A percentile compares a stretch with the other conserved stretches of the same genome.
Conservation (phyloP, 805 yeast species). For the Zygosaccharomyces bailii region DNA sequence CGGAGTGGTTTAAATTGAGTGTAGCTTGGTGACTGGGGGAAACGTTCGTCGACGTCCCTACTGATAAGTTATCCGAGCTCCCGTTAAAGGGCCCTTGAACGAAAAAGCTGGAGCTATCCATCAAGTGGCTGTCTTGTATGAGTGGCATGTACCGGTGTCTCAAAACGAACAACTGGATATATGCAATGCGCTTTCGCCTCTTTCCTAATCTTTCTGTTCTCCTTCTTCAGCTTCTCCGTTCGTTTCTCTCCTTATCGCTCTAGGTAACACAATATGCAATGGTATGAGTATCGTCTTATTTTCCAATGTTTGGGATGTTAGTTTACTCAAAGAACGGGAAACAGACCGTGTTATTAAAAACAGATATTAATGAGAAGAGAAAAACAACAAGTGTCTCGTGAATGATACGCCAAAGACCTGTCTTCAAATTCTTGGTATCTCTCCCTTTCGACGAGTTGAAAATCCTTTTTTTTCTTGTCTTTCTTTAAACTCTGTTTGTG, state of each 20-base stretch:
- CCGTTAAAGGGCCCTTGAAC: constrained; percentile 23
- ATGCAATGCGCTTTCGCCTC: background rate
- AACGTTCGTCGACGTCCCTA: constrained; percentile 20
- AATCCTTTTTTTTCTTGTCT: constrained; percentile 1
- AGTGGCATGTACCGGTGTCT: constrained; percentile 12
- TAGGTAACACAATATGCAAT: constrained; percentile 7
- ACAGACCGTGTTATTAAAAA: constrained; percentile 7
- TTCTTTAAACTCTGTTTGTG: constrained; percentile 6
- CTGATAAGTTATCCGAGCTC: constrained; percentile 22
- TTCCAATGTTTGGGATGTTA: background rate
- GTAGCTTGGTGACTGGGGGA: constrained; percentile 25
- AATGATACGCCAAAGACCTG: constrained; percentile 1
- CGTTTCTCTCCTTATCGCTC: background rate
- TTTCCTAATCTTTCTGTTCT: background rate
- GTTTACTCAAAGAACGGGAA: constrained; percentile 6
- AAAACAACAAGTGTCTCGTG: constrained; percentile 3
- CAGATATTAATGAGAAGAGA: constrained; percentile 4
- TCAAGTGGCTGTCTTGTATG: constrained; percentile 13
- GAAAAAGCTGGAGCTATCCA: constrained; percentile 17
- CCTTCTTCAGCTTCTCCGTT: constrained; percentile 2
- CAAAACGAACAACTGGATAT: constrained; percentile 1
- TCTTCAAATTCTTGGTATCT: constrained; percentile 4
- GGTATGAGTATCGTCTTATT: constrained; percentile 4
- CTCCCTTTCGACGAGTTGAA: background rate
- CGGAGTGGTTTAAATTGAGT: constrained; percentile 15